These are phyloP conservation scores for Cylindrotheca closterium DNA, from an alignment of 108 stramenopile genomes.

Conservation along the genomic window DNA sequence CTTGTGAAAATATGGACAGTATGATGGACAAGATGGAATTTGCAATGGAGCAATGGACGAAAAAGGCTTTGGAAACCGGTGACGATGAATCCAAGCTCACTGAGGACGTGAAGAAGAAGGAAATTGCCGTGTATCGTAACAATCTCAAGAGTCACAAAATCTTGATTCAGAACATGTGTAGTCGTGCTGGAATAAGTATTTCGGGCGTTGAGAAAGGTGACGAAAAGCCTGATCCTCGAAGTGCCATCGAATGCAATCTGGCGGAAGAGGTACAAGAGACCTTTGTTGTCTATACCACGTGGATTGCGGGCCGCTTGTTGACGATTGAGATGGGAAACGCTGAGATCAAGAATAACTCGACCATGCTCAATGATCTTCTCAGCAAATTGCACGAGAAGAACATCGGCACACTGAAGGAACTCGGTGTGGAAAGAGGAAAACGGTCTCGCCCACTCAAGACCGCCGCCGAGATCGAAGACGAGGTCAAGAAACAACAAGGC, in stretches of 20 bases:
- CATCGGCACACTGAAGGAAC: constrained; percentile 23
- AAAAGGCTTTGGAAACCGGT: constrained; percentile 27
- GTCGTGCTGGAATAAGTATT: constrained; percentile 52
- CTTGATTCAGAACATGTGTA: constrained; percentile 32
- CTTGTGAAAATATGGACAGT: constrained; percentile 59
- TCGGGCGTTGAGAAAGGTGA: constrained; percentile 53
- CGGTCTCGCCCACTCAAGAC: constrained; percentile 42
- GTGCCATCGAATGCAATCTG: constrained; percentile 41
- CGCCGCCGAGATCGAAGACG: constrained; percentile 33
- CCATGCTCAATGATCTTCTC: constrained; percentile 34
- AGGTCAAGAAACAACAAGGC: constrained; percentile 37
- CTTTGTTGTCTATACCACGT: constrained; percentile 31
- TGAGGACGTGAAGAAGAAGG: constrained; percentile 46
- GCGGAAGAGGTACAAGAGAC: constrained; percentile 38
- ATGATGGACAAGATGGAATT: constrained; percentile 49
- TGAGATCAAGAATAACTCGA: constrained; percentile 43
- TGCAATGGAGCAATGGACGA: constrained; percentile 37
- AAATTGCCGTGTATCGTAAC: constrained; percentile 43
- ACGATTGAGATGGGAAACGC: constrained; percentile 29
- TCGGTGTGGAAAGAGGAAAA: constrained; percentile 27
- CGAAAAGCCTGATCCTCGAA: constrained; percentile 41
- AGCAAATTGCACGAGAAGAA: constrained; percentile 40
- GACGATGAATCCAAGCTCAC: constrained; percentile 31
- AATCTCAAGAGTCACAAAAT: constrained; percentile 42
- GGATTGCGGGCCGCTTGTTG: constrained; percentile 37